A percentile compares a stretch with the other conserved stretches of the same genome.
Evolutionary conservation across 495 filamentous ascomycete species (phyloP).

Genomic region (Apodospora peruviana): DNA sequence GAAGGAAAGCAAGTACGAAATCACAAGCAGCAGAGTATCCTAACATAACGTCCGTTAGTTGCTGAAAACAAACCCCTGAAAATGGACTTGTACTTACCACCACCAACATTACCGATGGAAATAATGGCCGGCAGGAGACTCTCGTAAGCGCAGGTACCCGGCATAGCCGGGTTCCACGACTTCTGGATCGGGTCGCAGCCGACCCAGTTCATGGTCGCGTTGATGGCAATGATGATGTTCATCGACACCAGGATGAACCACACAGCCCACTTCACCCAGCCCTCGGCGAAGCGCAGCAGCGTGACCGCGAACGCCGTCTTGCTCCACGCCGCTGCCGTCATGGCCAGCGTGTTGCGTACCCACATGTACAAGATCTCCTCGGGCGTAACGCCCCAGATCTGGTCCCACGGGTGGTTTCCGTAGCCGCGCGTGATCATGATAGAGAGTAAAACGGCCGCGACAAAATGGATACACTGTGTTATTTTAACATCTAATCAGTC

Average conservation of each 20-base stretch:
- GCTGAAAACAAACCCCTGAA: not conserved
- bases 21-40: conserved; percentile 27
- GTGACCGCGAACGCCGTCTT: conserved; percentile 26
- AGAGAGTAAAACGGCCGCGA: too few species aligned
- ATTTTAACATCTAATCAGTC: too few species aligned
- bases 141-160: too few species aligned
- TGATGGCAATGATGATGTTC: conserved; percentile 28
- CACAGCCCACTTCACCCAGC: conserved; percentile 5
- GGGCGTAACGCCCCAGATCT: not conserved
- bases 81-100: too few species aligned
- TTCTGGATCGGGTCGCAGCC: conserved; percentile 27
- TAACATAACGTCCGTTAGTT: not conserved
- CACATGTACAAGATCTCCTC: not conserved
- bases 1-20: conserved; percentile 21
- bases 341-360: too few species aligned
- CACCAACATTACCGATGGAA: too few species aligned
- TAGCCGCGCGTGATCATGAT: not conserved
- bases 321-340: conserved; percentile 17
- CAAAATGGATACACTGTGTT: too few species aligned
- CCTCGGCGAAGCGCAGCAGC: conserved; percentile 9
- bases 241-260: conserved; percentile 28
- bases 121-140: too few species aligned
- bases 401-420: not conserved
- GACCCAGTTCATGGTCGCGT: conserved; percentile 29
- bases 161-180: conserved; percentile 23